Evolutionary conservation across 768 basidiomycete species (phyloP), one percentile per base, ranked within the genome.

Genomic region (Trametes elegans): DNA sequence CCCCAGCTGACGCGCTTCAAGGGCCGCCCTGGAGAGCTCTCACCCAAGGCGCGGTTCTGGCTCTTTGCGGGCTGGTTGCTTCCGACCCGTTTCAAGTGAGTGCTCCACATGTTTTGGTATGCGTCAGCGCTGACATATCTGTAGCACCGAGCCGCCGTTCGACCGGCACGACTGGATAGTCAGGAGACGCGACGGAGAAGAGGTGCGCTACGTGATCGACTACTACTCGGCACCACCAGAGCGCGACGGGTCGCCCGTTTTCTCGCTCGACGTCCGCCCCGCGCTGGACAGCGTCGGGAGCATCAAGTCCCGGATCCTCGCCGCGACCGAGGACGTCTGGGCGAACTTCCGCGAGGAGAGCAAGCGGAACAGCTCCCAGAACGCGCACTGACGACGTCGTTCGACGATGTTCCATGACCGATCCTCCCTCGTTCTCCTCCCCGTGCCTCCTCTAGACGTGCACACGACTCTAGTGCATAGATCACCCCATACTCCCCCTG

Each of bases 131-230:
- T 32, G 27, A 35, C 21, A 45, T 43, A 42, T n/a, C 42, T 49
- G 11, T 41, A 98, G 95, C 72, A 77, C 84, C 36, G 89, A 93
- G 66, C 90, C 93, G 5, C 97, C 96, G 0, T 98, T 99, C 67
- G 97, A 99, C 57, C 69, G 72, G 18, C 97, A 99, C 69, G 97
- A 99, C 74, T 99, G 97, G 97, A 73, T 97, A 48, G 80, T 99
- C 49, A 88, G 88, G 27, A 85, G 96, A 47, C 84, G 87, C 28
- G 74, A 76, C 35, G 85, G 89, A 16, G 82, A 90, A 62, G 88
- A 93, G 71, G 87, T 93, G 47, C 88, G 92, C 67, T 96, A 99
- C 71, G 90, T 99, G 42, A 98, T 99, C 64, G 97, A 99, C 75
- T 99, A 99, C 73, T 98, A 98, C 71, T 90, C 91, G 42, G 93